Evolutionary conservation across 805 yeast species (phyloP).

Genomic region (Wickerhamiella bombiphila): DNA sequence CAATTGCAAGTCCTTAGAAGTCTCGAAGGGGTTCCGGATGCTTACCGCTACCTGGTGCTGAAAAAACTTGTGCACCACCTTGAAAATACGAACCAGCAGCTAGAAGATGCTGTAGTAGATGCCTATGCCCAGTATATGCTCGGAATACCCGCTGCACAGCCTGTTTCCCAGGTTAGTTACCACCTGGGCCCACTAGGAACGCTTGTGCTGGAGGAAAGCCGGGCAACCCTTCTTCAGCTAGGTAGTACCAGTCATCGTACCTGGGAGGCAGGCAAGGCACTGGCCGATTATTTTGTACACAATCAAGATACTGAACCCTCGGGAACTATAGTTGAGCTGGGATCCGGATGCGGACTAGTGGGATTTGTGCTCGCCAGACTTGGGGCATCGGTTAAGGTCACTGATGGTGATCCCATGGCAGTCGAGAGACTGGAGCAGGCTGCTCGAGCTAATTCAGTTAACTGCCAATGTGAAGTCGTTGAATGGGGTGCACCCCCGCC

Average conservation of each 20-base stretch:
- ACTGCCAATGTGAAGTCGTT: neutral
- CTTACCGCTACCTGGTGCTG: neutral
- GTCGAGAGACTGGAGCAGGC: conserved; percentile 35
- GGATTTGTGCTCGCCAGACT: conserved; percentile 29
- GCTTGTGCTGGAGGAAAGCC: conserved; percentile 16
- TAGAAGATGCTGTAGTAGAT: conserved; percentile 1
- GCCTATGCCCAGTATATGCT: conserved; percentile 2
- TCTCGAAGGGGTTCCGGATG: neutral
- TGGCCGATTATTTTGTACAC: conserved; percentile 37
- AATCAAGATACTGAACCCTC: neutral
- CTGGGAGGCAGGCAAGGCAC: conserved; percentile 79
- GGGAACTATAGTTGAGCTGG: conserved; percentile 44
- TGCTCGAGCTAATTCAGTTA: conserved; percentile 30
- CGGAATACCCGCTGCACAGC: neutral
- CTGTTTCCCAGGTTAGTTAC: neutral
- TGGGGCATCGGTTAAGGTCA: conserved; percentile 24
- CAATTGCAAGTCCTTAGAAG: neutral
- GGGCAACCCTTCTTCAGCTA: conserved; percentile 18
- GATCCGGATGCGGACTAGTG: conserved; percentile 82
- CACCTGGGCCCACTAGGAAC: neutral
- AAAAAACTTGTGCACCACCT: neutral
- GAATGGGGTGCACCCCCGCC: conserved; percentile 6
- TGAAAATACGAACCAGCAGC: neutral
- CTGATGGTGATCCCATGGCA: conserved; percentile 55
- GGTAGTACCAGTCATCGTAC: conserved; percentile 85